Evolutionary conservation across 495 filamentous ascomycete species (phyloP), one percentile per base, ranked within the genome.

Genomic region (Lasiosphaeria ovina): DNA sequence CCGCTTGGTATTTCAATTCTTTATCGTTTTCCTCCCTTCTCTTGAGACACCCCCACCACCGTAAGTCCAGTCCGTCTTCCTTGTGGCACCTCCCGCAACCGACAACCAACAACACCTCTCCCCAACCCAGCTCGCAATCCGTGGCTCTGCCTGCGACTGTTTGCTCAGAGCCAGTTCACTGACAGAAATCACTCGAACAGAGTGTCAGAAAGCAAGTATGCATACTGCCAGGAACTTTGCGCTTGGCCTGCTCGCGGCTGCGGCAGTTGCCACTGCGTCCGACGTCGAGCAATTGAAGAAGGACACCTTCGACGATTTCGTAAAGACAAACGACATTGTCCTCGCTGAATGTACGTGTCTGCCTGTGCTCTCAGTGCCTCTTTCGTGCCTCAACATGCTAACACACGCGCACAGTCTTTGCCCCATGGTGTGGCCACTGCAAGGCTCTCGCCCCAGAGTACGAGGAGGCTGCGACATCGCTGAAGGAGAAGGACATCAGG

Each of bases 401-500:
- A 14, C 35, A 6, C 0, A 32, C 48, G 57, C 33, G 4, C 47
- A 12, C 55, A 89, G 86, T 89, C 79, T 88, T 85, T 73, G 84
- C 86, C 45, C 87, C 87, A 48, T 89, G 87, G 86, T 88, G 85
- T 74, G 89, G 89, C 32, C 89, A 92, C 79, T 92, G 89, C 85
- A 92, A 92, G 77, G 89, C 89, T 44, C 87, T 92, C 61, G 89
- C 89, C 51, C 89, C 89, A 51, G 89, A 92, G 74, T 92, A 92
- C 72, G 89, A 92, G 75, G 90, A 94, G 73, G 94, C 94, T 47
- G 94, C 94, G 14, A 96, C 92, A 0, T 87, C 88, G 48, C 79
- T 99, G 64, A 99, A 98, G 82, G 88, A 89, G 77, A 99, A 98
- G 84, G 81, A 92, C 61, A 98, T 99, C 71, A 83, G 86, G 61